A percentile compares a stretch with the other conserved stretches of the same genome.
Conservation (phyloP, 768 basidiomycete genomes). For the Terana coerulea region DNA sequence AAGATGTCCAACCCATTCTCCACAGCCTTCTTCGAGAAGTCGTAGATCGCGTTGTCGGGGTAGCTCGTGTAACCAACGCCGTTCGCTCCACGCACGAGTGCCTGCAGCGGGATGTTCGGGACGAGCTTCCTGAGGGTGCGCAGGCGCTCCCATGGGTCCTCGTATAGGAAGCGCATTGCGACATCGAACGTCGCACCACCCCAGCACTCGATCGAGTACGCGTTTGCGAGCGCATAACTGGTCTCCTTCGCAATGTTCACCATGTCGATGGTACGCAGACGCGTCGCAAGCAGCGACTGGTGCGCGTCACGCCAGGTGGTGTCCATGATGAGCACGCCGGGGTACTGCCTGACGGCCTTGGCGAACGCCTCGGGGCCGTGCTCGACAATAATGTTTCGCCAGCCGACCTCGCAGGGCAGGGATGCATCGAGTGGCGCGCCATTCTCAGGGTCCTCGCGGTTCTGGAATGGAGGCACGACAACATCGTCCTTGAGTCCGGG, state of each 20-base stretch:
- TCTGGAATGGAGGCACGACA: constrained; percentile 74
- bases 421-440: constrained; percentile 74
- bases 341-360: constrained; percentile 94
- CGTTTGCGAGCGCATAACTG: constrained; percentile 89
- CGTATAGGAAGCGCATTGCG: constrained; percentile 98
- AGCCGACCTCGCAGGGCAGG: constrained; percentile 82
- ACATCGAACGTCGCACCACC: constrained; percentile 99
- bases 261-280: constrained; percentile 95
- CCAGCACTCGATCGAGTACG: constrained; percentile 98
- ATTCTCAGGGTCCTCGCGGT: constrained; percentile 65
- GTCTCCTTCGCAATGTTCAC: constrained; percentile 98
- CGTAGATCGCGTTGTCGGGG: constrained; percentile 99
- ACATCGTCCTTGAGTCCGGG: constrained; percentile 92
- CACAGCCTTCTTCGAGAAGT: constrained; percentile 99
- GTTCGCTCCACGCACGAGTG: constrained; percentile 97
- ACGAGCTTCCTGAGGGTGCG: constrained; percentile 92
- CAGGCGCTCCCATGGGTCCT: constrained; percentile 99
- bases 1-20: constrained; percentile 99
- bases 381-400: constrained; percentile 99
- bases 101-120: constrained; percentile 98
- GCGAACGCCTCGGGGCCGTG: constrained; percentile 98
- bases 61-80: constrained; percentile 99
- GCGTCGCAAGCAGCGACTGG: constrained; percentile 95
- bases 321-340: constrained; percentile 94
- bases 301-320: constrained; percentile 99